phyloP scores from a whole-genome alignment of 2,329 filamentous ascomycete species.

The Septoria petroselini region DNA sequence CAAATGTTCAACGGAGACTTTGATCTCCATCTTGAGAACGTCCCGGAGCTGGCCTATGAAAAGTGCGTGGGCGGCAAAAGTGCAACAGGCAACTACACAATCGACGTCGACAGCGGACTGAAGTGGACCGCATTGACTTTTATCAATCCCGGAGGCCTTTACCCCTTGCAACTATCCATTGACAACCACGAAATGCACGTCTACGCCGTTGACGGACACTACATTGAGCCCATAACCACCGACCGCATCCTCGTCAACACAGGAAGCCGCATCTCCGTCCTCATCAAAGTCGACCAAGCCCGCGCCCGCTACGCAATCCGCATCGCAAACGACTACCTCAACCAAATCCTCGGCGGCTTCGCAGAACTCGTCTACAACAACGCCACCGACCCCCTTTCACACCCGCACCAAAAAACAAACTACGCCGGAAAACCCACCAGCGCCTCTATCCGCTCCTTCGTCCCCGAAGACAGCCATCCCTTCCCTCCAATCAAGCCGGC shows the following conservation, averaged over 20 bases:
- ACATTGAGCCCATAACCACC: conserved; percentile 52
- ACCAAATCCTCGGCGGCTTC: conserved; percentile 19
- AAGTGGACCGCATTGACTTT: conserved; percentile 16
- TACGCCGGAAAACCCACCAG: conserved; percentile 43
- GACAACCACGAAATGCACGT: conserved; percentile 15
- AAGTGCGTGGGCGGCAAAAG: conserved; percentile 48
- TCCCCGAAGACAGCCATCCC: conserved; percentile 19
- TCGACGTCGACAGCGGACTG: conserved; percentile 32
- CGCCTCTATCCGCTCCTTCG: conserved; percentile 34
- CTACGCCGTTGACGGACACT: conserved; percentile 35
- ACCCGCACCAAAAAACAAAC: conserved; percentile 47
- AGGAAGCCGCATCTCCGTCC: conserved; percentile 54
- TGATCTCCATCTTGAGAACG: conserved; percentile 31
- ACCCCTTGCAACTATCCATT: conserved; percentile 48
- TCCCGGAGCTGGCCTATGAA: conserved; percentile 33
- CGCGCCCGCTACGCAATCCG: conserved; percentile 39
- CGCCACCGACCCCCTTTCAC: conserved; percentile 42
- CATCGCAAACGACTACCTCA: conserved; percentile 12
- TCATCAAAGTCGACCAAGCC: conserved; percentile 47
- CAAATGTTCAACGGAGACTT: conserved; percentile 41
- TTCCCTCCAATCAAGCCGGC: conserved; percentile 19
- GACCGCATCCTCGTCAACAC: conserved; percentile 50
- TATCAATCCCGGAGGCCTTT: conserved; percentile 35
- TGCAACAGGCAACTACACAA: conserved; percentile 46
- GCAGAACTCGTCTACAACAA: conserved; percentile 15